Evolutionary conservation across 2,329 filamentous ascomycete genomes (phyloP).

Genomic region (Microthyrium microscopicum): DNA sequence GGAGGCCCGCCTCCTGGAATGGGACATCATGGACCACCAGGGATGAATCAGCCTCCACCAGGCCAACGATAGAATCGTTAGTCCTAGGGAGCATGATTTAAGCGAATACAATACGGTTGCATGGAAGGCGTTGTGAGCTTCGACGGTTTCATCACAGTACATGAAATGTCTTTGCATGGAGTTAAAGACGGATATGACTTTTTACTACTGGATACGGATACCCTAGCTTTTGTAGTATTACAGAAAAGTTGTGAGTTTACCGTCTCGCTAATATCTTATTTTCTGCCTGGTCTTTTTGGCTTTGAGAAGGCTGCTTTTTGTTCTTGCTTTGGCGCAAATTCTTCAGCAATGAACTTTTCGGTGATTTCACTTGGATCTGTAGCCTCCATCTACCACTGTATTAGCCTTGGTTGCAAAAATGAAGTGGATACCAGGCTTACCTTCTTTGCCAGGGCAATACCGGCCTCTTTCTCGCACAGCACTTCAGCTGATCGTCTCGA

Average conservation of each 20-base stretch:
- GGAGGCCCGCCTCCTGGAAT: conserved; percentile 10
- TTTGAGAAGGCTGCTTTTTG: conserved; percentile 54
- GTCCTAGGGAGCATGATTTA: too few relatives aligned
- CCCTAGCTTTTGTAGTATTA: too few relatives aligned
- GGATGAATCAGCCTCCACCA: too few relatives aligned
- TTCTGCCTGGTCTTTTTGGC: conserved; percentile 61
- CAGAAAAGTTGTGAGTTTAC: too few relatives aligned
- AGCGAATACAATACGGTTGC: too few relatives aligned
- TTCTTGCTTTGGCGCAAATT: conserved; percentile 52
- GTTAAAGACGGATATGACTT: too few relatives aligned
- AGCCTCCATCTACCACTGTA: conserved; percentile 33
- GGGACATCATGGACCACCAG: conserved; percentile 1
- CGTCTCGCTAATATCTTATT: conserved; percentile 18
- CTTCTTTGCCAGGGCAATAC: conserved; percentile 51
- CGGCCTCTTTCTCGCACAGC: conserved; percentile 49
- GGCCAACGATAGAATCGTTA: too few relatives aligned
- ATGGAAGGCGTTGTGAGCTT: too few relatives aligned
- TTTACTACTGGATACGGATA: too few relatives aligned
- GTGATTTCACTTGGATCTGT: conserved; percentile 54
- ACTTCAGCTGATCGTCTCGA: conserved; percentile 42
- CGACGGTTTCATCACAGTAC: too few relatives aligned
- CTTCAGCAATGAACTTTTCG: conserved; percentile 45
- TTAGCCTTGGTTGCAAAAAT: conserved; percentile 5
- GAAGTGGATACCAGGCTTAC: conserved; percentile 31
- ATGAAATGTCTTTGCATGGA: too few relatives aligned